Percentiles rank a stretch among this genome's conserved stretches.
Conservation (phyloP, 129 eudicot species). For the Heracleum sosnowskyi region DNA sequence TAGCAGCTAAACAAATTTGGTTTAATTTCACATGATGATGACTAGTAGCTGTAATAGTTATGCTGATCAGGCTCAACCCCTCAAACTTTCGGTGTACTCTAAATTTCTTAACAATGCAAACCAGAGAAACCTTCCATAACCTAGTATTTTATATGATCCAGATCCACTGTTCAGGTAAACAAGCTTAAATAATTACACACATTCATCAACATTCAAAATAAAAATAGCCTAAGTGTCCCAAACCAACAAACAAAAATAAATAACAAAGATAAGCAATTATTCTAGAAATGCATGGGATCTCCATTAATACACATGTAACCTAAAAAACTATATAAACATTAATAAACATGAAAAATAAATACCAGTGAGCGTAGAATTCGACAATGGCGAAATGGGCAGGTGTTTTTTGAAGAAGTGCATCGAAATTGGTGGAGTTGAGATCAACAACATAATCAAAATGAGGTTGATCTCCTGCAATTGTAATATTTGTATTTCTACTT, state of each 20-base stretch:
- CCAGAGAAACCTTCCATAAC: neutral
- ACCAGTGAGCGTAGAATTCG: slow-evolving; percentile 97
- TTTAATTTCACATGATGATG: neutral
- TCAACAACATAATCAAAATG: slow-evolving; percentile 47
- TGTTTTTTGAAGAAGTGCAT: slow-evolving; percentile 52
- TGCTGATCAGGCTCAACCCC: neutral
- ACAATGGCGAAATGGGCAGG: slow-evolving; percentile 74
- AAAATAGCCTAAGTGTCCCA: neutral
- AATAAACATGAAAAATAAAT: slow-evolving; percentile 5
- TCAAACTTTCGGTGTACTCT: neutral
- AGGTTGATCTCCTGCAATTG: slow-evolving; percentile 13
- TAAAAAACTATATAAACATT: neutral
- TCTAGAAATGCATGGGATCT: neutral
- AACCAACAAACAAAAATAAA: neutral
- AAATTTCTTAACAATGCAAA: neutral
- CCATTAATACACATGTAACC: neutral
- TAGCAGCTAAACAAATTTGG: neutral
- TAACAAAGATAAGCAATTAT: neutral
- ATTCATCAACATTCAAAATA: neutral
- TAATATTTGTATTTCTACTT: neutral
- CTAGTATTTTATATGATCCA: neutral
- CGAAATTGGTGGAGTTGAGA: slow-evolving; percentile 72
- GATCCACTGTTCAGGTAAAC: neutral
- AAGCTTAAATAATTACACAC: neutral
- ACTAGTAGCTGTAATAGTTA: neutral